Percentiles rank a stretch among this genome's conserved stretches.
phyloP scores from a whole-genome alignment of 306 rosid species.

The Potentilla sterilis region DNA sequence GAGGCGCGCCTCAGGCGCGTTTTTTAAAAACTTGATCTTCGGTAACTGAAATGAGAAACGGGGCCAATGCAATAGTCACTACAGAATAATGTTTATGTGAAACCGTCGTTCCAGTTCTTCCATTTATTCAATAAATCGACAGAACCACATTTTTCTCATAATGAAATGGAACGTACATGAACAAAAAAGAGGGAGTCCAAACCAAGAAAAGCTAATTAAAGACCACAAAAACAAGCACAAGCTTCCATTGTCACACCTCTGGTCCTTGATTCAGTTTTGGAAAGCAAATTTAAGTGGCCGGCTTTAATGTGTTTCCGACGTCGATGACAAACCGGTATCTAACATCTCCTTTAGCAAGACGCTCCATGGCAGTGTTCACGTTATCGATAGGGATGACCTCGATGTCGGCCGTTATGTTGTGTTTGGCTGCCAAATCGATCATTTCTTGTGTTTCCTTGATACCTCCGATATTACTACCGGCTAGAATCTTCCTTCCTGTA shows the following conservation, averaged over 20 bases:
- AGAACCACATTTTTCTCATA: not conserved
- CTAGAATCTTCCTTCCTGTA: constrained; percentile 19
- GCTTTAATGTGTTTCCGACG: constrained; percentile 19
- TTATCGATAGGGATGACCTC: constrained; percentile 17
- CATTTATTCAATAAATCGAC: not conserved
- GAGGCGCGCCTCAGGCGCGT: too few species aligned
- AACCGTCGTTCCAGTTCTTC: not conserved
- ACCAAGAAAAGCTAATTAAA: not conserved
- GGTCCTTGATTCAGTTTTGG: not conserved
- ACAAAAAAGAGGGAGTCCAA: not conserved
- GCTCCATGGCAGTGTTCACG: constrained; percentile 25
- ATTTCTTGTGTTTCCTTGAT: constrained; percentile 33
- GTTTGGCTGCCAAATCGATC: constrained; percentile 35
- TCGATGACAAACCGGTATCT: constrained; percentile 27
- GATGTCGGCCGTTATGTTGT: constrained; percentile 20
- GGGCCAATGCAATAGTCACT: not conserved
- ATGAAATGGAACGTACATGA: not conserved
- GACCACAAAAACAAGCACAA: not conserved
- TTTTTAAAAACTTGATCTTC: too few species aligned
- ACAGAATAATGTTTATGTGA: not conserved
- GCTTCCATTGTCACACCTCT: not conserved
- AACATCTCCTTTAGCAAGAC: constrained; percentile 19
- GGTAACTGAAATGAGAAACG: not conserved
- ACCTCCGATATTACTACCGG: constrained; percentile 19
- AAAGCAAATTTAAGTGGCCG: not conserved